Percentiles rank a stretch among this genome's conserved stretches.
Conservation (phyloP, 1,284 basidiomycete genomes). For the Austropuccinia psidii region DNA sequence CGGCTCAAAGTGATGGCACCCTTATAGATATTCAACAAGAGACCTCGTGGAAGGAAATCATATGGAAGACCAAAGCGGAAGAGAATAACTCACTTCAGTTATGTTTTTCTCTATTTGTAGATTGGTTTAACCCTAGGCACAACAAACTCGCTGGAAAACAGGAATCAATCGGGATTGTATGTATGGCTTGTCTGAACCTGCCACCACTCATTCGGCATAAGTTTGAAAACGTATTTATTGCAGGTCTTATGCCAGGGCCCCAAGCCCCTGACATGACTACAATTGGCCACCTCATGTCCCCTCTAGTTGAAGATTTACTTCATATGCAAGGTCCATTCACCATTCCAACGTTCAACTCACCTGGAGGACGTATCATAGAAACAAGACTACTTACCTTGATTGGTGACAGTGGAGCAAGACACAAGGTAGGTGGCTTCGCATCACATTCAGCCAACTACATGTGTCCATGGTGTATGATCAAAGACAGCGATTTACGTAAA, state of each 20-base stretch:
- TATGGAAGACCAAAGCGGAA: background rate
- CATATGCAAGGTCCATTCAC: background rate
- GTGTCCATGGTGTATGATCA: conserved; percentile 3
- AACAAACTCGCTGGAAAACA: conserved; percentile 15
- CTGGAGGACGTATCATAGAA: background rate
- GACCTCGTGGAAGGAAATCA: background rate
- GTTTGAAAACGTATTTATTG: background rate
- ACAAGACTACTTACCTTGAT: background rate
- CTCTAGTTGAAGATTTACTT: background rate
- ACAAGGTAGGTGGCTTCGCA: conserved; percentile 8
- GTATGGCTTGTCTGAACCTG: conserved; percentile 6
- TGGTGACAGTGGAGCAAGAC: conserved; percentile 13
- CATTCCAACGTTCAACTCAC: background rate
- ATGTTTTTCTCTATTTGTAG: conserved; percentile 2
- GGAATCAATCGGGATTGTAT: background rate
- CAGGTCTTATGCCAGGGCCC: conserved; percentile 8
- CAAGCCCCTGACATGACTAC: background rate
- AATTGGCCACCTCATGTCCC: background rate
- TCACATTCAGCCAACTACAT: conserved; percentile 11
- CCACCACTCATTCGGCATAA: background rate
- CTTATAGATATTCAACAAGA: conserved; percentile 7
- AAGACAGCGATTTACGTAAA: background rate
- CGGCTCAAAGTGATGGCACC: background rate
- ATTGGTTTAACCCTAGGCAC: conserved; percentile 18
- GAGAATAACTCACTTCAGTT: background rate